Evolutionary conservation across 768 basidiomycete genomes (phyloP).

Genomic region (Lactarius trivialis): DNA sequence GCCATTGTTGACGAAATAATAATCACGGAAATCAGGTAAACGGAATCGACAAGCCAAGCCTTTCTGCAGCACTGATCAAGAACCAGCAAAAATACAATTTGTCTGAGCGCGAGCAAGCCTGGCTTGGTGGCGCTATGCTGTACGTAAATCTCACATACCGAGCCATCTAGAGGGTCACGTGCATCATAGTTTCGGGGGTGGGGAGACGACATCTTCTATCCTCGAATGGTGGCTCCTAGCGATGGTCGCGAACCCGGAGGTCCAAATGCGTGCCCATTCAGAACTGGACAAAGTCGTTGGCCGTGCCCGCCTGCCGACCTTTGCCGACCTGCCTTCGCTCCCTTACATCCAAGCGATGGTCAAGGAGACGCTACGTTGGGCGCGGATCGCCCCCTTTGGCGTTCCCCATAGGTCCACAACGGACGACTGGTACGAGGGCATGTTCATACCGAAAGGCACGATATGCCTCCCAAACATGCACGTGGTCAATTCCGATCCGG

Average conservation of each 20-base stretch:
- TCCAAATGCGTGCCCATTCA: conserved; percentile 33
- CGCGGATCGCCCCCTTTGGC: conserved; percentile 25
- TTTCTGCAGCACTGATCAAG: conserved; percentile 4
- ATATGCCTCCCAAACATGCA: background rate
- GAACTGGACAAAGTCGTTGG: conserved; percentile 38
- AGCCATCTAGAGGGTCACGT: background rate
- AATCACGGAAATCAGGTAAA: background rate
- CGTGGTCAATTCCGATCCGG: background rate
- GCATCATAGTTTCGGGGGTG: background rate
- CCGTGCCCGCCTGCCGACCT: conserved; percentile 32
- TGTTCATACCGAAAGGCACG: conserved; percentile 17
- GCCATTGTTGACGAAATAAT: too few species aligned
- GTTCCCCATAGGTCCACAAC: background rate
- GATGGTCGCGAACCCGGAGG: conserved; percentile 35
- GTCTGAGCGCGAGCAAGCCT: conserved; percentile 13
- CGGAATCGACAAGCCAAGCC: conserved; percentile 1
- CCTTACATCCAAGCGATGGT: conserved; percentile 35
- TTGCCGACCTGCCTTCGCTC: conserved; percentile 29
- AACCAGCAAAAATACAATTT: conserved; percentile 1
- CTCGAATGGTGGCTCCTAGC: conserved; percentile 34
- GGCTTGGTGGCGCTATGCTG: conserved; percentile 20
- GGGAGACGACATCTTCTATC: conserved; percentile 15
- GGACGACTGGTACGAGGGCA: conserved; percentile 15
- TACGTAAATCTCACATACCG: background rate
- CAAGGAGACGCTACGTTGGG: conserved; percentile 30